phyloP scores from a whole-genome alignment of 371 early-diverging fungal genomes.

The Mucor indicus region DNA sequence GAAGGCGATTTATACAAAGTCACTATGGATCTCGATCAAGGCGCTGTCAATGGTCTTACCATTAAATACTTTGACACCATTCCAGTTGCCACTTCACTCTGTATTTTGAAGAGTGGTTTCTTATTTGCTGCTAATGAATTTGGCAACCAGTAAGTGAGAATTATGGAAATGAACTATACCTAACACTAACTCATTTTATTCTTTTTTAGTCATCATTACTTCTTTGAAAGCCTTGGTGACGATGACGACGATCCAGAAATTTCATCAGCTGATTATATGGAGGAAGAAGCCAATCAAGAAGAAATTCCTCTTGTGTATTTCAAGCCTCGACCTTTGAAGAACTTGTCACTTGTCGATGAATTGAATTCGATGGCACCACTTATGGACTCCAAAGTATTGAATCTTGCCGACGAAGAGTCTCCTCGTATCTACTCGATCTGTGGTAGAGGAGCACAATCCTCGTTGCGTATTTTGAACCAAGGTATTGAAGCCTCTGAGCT shows the following conservation, averaged over 20 bases:
- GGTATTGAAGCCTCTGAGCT: slow-evolving; percentile 91
- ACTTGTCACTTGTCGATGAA: slow-evolving; percentile 87
- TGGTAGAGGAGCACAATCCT: slow-evolving; percentile 80
- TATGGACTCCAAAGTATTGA: slow-evolving; percentile 72
- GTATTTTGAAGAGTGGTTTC: slow-evolving; percentile 91
- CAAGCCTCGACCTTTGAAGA: slow-evolving; percentile 77
- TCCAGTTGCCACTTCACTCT: slow-evolving; percentile 75
- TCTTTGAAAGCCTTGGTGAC: slow-evolving; percentile 91
- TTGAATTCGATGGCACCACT: slow-evolving; percentile 82
- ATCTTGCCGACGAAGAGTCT: slow-evolving; percentile 87
- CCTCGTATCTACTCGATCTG: slow-evolving; percentile 91
- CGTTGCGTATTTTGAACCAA: slow-evolving; percentile 87
- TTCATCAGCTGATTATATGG: slow-evolving; percentile 66
- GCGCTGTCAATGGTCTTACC: slow-evolving; percentile 60
- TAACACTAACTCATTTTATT: not conserved
- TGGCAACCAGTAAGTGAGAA: slow-evolving; percentile 79
- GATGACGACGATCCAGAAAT: slow-evolving; percentile 83
- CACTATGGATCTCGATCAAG: slow-evolving; percentile 78
- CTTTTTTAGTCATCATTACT: slow-evolving; percentile 71
- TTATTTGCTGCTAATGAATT: slow-evolving; percentile 89
- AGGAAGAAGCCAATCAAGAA: slow-evolving; percentile 49
- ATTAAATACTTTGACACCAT: slow-evolving; percentile 96
- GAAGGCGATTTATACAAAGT: slow-evolving; percentile 95
- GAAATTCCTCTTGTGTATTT: slow-evolving; percentile 65
- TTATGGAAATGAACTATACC: not conserved